phyloP scores from a whole-genome alignment of 257 asterid species.

The Anisodus acutangulus region DNA sequence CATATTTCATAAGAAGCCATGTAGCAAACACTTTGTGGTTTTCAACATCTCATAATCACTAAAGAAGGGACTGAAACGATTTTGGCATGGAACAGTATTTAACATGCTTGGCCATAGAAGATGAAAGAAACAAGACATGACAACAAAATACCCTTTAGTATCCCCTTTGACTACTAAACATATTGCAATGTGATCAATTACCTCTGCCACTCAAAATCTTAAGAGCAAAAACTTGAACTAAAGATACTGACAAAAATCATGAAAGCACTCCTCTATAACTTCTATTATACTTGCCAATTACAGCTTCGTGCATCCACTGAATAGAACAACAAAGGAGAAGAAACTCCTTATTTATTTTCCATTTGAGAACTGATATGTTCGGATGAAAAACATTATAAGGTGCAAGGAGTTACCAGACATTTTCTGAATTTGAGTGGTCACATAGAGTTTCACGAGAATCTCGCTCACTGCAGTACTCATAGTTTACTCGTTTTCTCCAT shows the following conservation, averaged over 20 bases:
- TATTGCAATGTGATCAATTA: not conserved
- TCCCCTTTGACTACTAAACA: slow-evolving; percentile 5
- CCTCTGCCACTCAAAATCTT: slow-evolving; percentile 23
- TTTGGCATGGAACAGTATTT: not conserved
- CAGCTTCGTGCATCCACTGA: not conserved
- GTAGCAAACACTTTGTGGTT: not conserved
- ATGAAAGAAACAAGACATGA: not conserved
- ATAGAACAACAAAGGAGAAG: slow-evolving; percentile 15
- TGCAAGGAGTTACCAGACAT: slow-evolving; percentile 42
- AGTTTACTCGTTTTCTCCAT: slow-evolving; percentile 50
- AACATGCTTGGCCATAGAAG: slow-evolving; percentile 1
- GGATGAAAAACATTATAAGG: not conserved
- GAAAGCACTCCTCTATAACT: not conserved
- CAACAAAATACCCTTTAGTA: not conserved
- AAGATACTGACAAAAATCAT: not conserved
- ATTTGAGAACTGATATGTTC: not conserved
- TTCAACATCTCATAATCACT: slow-evolving; percentile 4
- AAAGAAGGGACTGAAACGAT: not conserved
- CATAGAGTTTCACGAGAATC: slow-evolving; percentile 44
- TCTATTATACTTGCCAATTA: not conserved
- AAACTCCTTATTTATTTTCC: slow-evolving; percentile 14
- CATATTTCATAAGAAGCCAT: slow-evolving; percentile 9
- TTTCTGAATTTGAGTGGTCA: slow-evolving; percentile 33
- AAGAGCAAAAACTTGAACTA: not conserved
- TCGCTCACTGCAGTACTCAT: slow-evolving; percentile 37